These are phyloP conservation scores for Citrus glauca DNA, from an alignment of 345 rosid genomes.

Conservation along the genomic window DNA sequence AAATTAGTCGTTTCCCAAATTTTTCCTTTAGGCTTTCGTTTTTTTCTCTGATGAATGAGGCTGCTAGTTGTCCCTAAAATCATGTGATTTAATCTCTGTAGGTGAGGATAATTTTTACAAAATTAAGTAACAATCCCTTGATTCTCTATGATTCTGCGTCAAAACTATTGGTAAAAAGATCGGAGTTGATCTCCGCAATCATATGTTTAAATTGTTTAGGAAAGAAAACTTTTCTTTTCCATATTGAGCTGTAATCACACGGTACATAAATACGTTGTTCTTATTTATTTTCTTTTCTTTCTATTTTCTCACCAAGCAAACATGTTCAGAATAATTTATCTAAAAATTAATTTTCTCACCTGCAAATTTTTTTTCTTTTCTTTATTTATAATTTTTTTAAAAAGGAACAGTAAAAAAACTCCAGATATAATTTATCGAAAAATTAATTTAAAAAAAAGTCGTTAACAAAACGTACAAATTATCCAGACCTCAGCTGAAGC, in stretches of 20 bases:
- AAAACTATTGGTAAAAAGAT: background rate
- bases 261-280: background rate
- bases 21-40: background rate
- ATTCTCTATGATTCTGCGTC: background rate
- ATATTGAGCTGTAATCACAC: background rate
- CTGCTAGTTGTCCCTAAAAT: background rate
- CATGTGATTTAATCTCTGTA: background rate
- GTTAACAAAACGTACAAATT: background rate
- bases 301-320: conserved; percentile 3
- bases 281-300: background rate
- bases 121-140: background rate
- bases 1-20: background rate
- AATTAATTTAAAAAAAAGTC: background rate
- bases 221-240: background rate
- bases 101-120: background rate
- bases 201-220: no score
- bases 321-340: no score
- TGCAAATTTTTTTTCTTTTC: no score
- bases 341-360: no score
- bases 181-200: background rate
- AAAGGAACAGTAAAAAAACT: background rate
- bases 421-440: no score
- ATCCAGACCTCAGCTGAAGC: background rate
- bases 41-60: background rate
- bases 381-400: no score